Percentiles rank a stretch among this genome's conserved stretches.
These are phyloP conservation scores for Vitis riparia DNA, from an alignment of 164 flowering plant species.

Conservation along the genomic window DNA sequence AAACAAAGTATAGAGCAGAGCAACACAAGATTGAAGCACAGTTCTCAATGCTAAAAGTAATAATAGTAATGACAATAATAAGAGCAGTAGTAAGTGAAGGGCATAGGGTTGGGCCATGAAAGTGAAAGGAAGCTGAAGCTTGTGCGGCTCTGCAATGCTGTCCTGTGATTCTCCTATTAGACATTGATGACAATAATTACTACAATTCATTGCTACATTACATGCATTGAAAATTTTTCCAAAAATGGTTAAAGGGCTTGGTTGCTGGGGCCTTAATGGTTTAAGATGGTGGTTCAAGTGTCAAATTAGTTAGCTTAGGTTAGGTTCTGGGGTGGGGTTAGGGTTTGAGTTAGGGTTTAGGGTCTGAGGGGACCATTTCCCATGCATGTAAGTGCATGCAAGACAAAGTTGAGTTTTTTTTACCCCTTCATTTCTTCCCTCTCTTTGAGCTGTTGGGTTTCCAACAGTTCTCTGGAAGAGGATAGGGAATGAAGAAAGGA, in stretches of 20 bases:
- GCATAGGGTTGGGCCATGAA: background rate
- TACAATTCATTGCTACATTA: background rate
- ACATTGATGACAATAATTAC: background rate
- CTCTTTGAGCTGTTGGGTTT: slow-evolving; percentile 20
- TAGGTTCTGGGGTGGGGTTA: background rate
- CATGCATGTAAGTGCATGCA: slow-evolving; percentile 42
- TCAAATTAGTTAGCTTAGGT: background rate
- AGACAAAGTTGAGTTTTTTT: slow-evolving; percentile 31
- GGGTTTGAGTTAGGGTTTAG: slow-evolving; percentile 7
- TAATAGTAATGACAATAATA: slow-evolving; percentile 17
- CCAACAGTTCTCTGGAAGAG: background rate
- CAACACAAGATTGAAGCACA: slow-evolving; percentile 21
- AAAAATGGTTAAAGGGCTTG: background rate
- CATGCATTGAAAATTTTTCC: background rate
- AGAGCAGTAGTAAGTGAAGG: slow-evolving; percentile 21
- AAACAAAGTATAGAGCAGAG: slow-evolving; percentile 21
- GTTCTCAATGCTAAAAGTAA: slow-evolving; percentile 29
- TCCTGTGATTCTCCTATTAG: background rate
- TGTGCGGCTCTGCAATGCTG: background rate
- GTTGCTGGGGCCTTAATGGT: slow-evolving; percentile 11
- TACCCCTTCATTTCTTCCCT: slow-evolving; percentile 3
- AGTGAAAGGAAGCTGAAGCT: background rate
- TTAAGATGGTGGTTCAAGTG: background rate
- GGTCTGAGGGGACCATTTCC: slow-evolving; percentile 25
- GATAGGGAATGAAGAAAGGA: slow-evolving; percentile 8